phyloP scores from a whole-genome alignment of 768 basidiomycete genomes.

The Mycena galopus region DNA sequence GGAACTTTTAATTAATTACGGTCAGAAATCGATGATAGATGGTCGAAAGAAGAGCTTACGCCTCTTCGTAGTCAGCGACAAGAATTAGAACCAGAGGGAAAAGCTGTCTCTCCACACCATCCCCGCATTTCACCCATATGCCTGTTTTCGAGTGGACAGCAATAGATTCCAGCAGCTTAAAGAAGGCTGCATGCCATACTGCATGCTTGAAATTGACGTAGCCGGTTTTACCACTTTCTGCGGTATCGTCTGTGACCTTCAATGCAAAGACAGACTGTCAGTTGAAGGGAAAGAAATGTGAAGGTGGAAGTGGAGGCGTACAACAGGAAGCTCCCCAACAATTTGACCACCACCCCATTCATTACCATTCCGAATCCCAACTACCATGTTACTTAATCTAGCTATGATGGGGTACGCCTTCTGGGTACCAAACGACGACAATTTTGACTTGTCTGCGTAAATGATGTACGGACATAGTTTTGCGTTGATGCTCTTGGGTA shows the following conservation, averaged over 20 bases:
- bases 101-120: conserved; percentile 43
- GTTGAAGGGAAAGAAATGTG: too few species aligned
- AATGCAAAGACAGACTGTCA: too few species aligned
- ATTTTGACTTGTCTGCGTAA: conserved; percentile 56
- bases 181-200: conserved; percentile 46
- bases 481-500: too few species aligned
- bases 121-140: conserved; percentile 38
- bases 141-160: conserved; percentile 29
- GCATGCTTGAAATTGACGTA: conserved; percentile 41
- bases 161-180: conserved; percentile 37
- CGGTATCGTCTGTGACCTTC: conserved; percentile 33
- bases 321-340: conserved; percentile 56
- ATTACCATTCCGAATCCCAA: conserved; percentile 48
- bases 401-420: conserved; percentile 56
- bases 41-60: conserved; percentile 50
- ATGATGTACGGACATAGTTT: conserved; percentile 49
- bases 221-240: conserved; percentile 38
- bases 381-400: conserved; percentile 48
- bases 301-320: conserved; percentile 31
- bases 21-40: not conserved
- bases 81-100: conserved; percentile 55
- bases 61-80: conserved; percentile 60
- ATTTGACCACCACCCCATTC: conserved; percentile 50
- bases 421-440: conserved; percentile 53
- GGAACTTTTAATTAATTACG: conserved; percentile 45